Evolutionary conservation across 108 stramenopile genomes (phyloP).

Genomic region (Cylindrotheca closterium): DNA sequence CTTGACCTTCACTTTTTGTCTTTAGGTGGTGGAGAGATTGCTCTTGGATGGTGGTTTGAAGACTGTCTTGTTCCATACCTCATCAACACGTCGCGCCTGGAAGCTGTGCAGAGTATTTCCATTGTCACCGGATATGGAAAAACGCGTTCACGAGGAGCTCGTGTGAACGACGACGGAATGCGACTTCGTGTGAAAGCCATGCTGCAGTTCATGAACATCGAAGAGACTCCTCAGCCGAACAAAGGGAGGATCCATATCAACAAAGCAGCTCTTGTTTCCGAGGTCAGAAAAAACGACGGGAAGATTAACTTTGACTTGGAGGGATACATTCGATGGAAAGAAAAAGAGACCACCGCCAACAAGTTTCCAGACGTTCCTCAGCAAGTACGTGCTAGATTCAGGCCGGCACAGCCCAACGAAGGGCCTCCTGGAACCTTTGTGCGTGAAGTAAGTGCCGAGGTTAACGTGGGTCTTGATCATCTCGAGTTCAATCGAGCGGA

Average conservation of each 20-base stretch:
- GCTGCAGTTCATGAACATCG: constrained; percentile 83
- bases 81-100: constrained; percentile 64
- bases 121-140: constrained; percentile 92
- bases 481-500: not conserved
- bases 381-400: constrained; percentile 65
- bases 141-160: constrained; percentile 72
- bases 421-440: constrained; percentile 45
- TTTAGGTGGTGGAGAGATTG: constrained; percentile 84
- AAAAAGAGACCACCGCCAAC: constrained; percentile 58
- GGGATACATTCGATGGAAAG: constrained; percentile 51
- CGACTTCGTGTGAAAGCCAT: constrained; percentile 78
- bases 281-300: constrained; percentile 67
- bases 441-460: constrained; percentile 32
- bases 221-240: constrained; percentile 72
- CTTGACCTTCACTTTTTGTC: constrained; percentile 85
- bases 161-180: constrained; percentile 82
- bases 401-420: constrained; percentile 35
- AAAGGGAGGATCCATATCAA: constrained; percentile 81
- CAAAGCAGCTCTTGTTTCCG: constrained; percentile 58
- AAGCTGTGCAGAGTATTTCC: constrained; percentile 73
- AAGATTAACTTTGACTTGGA: constrained; percentile 71
- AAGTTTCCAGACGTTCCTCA: constrained; percentile 62
- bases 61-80: constrained; percentile 82
- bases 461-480: not conserved
- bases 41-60: constrained; percentile 87